Evolutionary conservation across 2,329 filamentous ascomycete genomes (phyloP), one percentile per base, ranked within the genome.

Genomic region (Cercospora sp.): DNA sequence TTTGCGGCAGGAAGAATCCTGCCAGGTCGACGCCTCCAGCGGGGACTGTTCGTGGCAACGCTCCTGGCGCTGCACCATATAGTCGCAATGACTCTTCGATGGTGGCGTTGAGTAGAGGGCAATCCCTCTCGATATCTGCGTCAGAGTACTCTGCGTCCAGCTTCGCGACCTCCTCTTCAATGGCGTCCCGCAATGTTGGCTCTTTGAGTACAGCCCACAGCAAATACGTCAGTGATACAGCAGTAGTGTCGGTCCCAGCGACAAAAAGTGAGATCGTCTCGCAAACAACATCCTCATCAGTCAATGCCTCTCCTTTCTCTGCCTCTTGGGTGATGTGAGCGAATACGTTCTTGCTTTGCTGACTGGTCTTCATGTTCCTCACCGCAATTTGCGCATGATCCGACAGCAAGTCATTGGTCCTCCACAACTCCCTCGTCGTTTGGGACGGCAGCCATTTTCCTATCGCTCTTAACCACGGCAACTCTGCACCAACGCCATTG

Each of bases 211-310:
- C 70, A 12, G 73, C 74, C 74, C 74, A 79, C 13, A 75, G 63
- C 2, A 78, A 58, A 63, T 75, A 78, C 2, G 76, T 78, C 16
- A 78, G 40, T 4, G 74, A 74, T 34, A 75, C 71, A 18, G 76
- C 74, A 0, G 77, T 79, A 3, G 77, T 79, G 30, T 77, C 77
- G 10, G 75, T 75, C 2, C 77, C 77, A 6, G 77, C 77, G 9
- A 78, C 68, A 58, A 78, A 76, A 4, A 78, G 63, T 28, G 69
- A 73, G 0, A 63, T 72, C 0, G 76, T 74, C 59, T 79, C 77
- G 18, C 68, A 34, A n/a, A 71, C 64, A 3, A 78, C 73, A 34
- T 77, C 72, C 7, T 64, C 57, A 57, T 78, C 76, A 32, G 73
- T 69, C 10, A 79, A 66, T 0, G 37, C 65, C 43, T 73, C 72